Evolutionary conservation across 106 monocot genomes (phyloP).

Genomic region (Dioscorea zingiberensis): DNA sequence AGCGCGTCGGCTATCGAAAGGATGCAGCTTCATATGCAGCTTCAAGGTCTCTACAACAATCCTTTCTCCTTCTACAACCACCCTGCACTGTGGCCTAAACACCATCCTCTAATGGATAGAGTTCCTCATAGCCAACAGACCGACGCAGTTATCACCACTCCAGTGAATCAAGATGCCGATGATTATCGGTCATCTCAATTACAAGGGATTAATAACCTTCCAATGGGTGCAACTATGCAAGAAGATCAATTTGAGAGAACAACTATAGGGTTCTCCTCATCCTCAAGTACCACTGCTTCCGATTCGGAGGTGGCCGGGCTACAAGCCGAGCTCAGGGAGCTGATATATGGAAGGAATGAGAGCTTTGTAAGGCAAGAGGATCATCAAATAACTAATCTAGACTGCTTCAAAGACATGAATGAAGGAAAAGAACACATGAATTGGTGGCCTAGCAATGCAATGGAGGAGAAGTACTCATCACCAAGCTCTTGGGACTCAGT

Average conservation of each 20-base stretch:
- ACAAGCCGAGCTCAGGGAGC: conserved; percentile 14
- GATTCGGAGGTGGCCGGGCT: conserved; percentile 12
- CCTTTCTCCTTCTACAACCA: conserved; percentile 40
- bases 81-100: conserved; percentile 26
- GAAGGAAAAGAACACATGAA: conserved; percentile 1
- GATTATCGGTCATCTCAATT: too few relatives aligned
- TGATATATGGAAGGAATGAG: conserved; percentile 18
- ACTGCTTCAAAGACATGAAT: conserved; percentile 17
- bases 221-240: conserved; percentile 7
- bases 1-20: conserved; percentile 49
- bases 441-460: conserved; percentile 9
- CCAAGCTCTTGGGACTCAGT: conserved; percentile 18
- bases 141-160: not conserved
- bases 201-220: not conserved
- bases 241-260: conserved; percentile 6
- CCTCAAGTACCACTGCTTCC: conserved; percentile 10
- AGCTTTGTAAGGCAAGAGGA: not conserved
- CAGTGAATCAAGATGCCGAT: not conserved
- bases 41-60: conserved; percentile 37
- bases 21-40: conserved; percentile 55
- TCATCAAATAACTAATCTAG: conserved; percentile 8
- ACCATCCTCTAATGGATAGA: conserved; percentile 3
- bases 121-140: conserved; percentile 7
- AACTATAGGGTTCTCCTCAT: not conserved
- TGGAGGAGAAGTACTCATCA: conserved; percentile 1